A percentile compares a stretch with the other conserved stretches of the same genome.
phyloP scores from a whole-genome alignment of 1,284 basidiomycete species.

The Leccinum pachyderme region DNA sequence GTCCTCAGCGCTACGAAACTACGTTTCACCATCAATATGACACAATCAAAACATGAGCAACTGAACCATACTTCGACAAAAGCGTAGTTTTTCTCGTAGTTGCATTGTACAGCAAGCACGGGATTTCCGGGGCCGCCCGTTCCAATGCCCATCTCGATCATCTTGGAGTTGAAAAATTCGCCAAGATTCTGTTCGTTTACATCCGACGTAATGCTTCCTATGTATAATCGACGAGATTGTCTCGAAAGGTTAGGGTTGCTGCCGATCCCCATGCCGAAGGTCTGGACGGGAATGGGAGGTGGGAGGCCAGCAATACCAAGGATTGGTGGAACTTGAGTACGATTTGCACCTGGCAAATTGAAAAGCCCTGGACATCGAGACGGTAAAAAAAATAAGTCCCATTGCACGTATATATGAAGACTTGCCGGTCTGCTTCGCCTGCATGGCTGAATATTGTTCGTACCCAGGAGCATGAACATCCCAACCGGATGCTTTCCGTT shows the following conservation, averaged over 20 bases:
- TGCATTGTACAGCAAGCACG: constrained; percentile 90
- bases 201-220: constrained; percentile 91
- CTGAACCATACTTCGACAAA: constrained; percentile 79
- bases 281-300: constrained; percentile 78
- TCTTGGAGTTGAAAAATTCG: constrained; percentile 94
- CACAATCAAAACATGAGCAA: neutral
- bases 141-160: constrained; percentile 87
- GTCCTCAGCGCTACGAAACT: constrained; percentile 97
- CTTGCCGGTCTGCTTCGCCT: constrained; percentile 95
- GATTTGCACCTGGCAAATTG: constrained; percentile 88
- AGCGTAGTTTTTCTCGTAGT: constrained; percentile 97
- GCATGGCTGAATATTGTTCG: constrained; percentile 90
- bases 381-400: neutral
- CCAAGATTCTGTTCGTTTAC: constrained; percentile 89
- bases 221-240: constrained; percentile 92
- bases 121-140: constrained; percentile 86
- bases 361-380: constrained; percentile 64
- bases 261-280: constrained; percentile 81
- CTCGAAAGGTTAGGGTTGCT: constrained; percentile 83
- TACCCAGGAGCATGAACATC: constrained; percentile 95
- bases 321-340: constrained; percentile 82
- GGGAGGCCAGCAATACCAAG: constrained; percentile 76
- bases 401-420: neutral
- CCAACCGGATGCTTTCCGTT: constrained; percentile 90
- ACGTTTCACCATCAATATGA: constrained; percentile 14